Evolutionary conservation across 2,329 filamentous ascomycete species (phyloP), one percentile per base, ranked within the genome.

Genomic region (Ophiostoma pallidulum): DNA sequence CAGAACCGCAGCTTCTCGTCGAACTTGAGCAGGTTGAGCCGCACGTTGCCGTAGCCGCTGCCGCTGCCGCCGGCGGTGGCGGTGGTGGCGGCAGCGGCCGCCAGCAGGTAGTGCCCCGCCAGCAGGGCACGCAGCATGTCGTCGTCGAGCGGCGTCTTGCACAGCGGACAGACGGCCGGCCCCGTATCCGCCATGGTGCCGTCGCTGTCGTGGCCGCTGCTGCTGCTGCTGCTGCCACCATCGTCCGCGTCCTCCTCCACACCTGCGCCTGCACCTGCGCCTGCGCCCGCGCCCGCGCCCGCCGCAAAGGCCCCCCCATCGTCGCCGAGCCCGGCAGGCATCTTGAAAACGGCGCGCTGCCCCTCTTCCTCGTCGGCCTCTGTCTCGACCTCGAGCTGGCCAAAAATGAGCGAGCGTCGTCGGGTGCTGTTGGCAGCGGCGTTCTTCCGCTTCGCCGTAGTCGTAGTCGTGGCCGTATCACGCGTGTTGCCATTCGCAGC

Each of bases 1-100:
- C 84, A 88, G 61, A 88, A 86, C 16, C 64, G 67, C 18, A 71
- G 67, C 60, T 86, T 80, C 56, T 75, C 69, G 28, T 70, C 69
- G 31, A 84, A 72, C 28, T 68, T 74, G 65, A 82, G 68, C 31
- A 42, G 40, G 31, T 52, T 41, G 12, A 54, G 45, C 8, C 40
- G 47, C 8, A 45, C 32, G 19, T 22, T 8, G 41, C 16, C 42
- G 18, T 18, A 4, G 31, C 38, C 20, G 18, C 31, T 16, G 18
- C 16, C 29, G 31, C 37, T 32, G 29, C 33, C 22, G 18, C 45
- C 45, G n/a, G n/a, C n/a, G n/a, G n/a, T n/a, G n/a, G n/a, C n/a
- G n/a, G n/a, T n/a, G n/a, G n/a, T n/a, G n/a, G n/a, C n/a, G n/a
- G n/a, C n/a, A n/a, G n/a, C n/a, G n/a, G n/a, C n/a, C 4, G 33